Base-by-base conservation (phyloP, 306 rosid species). In the Prunus padus region DNA sequence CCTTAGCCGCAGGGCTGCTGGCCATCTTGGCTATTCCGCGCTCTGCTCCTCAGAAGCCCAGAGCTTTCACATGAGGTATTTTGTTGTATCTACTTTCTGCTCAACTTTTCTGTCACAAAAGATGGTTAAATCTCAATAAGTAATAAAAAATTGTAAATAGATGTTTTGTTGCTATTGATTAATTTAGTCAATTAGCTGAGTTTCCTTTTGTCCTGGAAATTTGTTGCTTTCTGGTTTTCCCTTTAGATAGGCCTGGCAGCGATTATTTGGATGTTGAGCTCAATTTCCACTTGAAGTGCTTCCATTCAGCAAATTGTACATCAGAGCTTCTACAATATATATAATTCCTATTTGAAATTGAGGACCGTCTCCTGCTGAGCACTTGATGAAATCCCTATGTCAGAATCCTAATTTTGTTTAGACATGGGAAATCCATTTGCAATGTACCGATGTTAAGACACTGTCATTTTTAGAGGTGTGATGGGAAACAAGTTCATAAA, bases 1-100 rank as follows among this genome's bases (percentile, higher is more conserved):
- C 92, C 88, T 88, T 92, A 79, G 89, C 76, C 63, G 85, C 97
- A 84, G 98, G 99, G 84, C 69, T 92, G 69, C 67, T 89, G 86
- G 85, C 97, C 84, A 77, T 96, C 82, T 76, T 92, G 80, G 92
- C 92, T 47, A 89, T 96, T 80, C 96, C 96, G 37, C 96, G 85
- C 65, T 76, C 98, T 67, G 75, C 89, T 77, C 77, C 84, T 76
- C 93, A 80, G 81, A 96, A 86, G 82, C 82, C 90, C 76, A 83
- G 91, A 85, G 71, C 83, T 73, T 71, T 75, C 46, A 77, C 74
- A 80, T 92, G 92, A 94, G 95, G 96, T 90, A 89, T 82, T 78
- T 25, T 76, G 80, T 76, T 83, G 80, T 74, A 82, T 82, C 79
- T 66, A 28, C 84, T 79, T 78, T 75, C 55, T 80, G 30, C 77